Evolutionary conservation across 208 protist species (phyloP).

Genomic region (Trypanosoma platydactyli): DNA sequence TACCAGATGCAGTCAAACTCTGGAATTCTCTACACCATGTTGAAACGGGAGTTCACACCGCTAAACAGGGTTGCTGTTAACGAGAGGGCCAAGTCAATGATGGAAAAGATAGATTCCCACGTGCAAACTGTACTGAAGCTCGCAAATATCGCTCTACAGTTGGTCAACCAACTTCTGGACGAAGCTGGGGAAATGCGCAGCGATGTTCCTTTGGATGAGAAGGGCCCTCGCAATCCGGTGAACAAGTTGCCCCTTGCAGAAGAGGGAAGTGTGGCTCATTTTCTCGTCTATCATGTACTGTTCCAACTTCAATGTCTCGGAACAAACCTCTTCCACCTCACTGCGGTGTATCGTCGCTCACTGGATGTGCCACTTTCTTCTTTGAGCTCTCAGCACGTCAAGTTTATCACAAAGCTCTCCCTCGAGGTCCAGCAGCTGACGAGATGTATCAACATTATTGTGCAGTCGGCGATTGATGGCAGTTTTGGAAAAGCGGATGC

Average conservation of each 20-base stretch:
- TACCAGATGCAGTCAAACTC: slow-evolving; percentile 85
- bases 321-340: slow-evolving; percentile 67
- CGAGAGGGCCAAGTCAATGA: slow-evolving; percentile 24
- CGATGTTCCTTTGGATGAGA: slow-evolving; percentile 30
- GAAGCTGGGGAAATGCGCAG: slow-evolving; percentile 35
- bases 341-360: slow-evolving; percentile 45
- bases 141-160: slow-evolving; percentile 81
- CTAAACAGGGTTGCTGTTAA: slow-evolving; percentile 42
- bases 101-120: slow-evolving; percentile 32
- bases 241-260: slow-evolving; percentile 62
- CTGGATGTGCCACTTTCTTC: slow-evolving; percentile 58
- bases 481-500: slow-evolving; percentile 30
- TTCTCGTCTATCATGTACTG: slow-evolving; percentile 77
- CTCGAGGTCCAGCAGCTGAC: slow-evolving; percentile 58
- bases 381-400: slow-evolving; percentile 54
- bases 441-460: slow-evolving; percentile 72
- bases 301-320: slow-evolving; percentile 85
- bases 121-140: slow-evolving; percentile 54
- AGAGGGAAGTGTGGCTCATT: slow-evolving; percentile 59
- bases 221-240: slow-evolving; percentile 42
- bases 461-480: slow-evolving; percentile 76
- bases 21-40: slow-evolving; percentile 51
- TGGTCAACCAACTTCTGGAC: slow-evolving; percentile 68
- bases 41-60: slow-evolving; percentile 60
- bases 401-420: slow-evolving; percentile 58